Evolutionary conservation across 2,329 filamentous ascomycete genomes (phyloP), one percentile per base, ranked within the genome.

Genomic region (Aspergillus brasiliensis): DNA sequence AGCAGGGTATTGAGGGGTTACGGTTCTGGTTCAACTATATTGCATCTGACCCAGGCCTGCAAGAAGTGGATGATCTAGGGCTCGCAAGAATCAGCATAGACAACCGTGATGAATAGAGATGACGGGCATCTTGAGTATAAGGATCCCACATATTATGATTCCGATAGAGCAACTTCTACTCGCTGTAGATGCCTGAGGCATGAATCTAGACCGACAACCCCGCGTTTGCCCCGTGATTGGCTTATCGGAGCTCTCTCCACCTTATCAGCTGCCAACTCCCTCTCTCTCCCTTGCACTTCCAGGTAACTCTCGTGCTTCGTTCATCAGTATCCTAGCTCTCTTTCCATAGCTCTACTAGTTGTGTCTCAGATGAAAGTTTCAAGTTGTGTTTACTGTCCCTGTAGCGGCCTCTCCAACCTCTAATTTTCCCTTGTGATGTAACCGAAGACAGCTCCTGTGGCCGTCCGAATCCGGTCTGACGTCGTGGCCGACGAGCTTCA

Each of bases 1-100:
- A 99, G 74, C 93, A 96, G 69, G 89, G 92, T 4, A 86, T 98
- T 13, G 93, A 97, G 74, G 95, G 95, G 0, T 81, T 96, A 49
- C 89, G 89, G 69, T 99, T 96, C 75, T 99, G 95, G 95, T 88
- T 91, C 77, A 99, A 99, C 71, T 84, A 74, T 60, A 66, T 82
- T 46, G 62, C 60, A 27, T 61, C 56, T 31, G 51, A 61, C 47
- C 47, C 58, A 15, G 54, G 17, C 5, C 11, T 48, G 11, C 51
- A 57, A 21, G 53, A 56, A 15, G 37, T 57, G n/a, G 38, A 54
- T 34, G 42, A 44, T 34, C 42, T 57, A 38, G 57, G 51, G 11
- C 10, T 59, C 21, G 37, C 51, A 23, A 34, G 34, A 19, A 44
- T 59, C 34, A 44, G 23, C 46, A 49, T 56, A 55, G 52, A 55